A percentile compares a stretch with the other conserved stretches of the same genome.
Conservation (phyloP, 768 basidiomycete species). For the Cubamyces sp. region DNA sequence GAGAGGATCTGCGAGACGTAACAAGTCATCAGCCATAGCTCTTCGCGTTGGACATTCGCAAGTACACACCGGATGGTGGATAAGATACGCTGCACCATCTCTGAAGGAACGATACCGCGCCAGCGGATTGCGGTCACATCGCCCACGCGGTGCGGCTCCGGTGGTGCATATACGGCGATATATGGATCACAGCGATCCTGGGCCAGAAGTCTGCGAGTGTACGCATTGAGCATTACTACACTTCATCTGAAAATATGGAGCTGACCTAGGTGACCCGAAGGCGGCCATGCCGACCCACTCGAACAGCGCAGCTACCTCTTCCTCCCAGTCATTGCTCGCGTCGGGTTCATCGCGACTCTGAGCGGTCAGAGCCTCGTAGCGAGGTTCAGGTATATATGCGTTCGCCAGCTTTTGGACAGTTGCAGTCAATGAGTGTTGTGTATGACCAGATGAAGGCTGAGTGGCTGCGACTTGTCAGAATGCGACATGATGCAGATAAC, state of each 20-base stretch:
- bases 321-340: conserved; percentile 52
- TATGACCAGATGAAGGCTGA: conserved; percentile 31
- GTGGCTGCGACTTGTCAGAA: conserved; percentile 45
- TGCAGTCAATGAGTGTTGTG: conserved; percentile 42
- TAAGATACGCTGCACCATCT: conserved; percentile 57
- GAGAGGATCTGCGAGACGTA: not conserved
- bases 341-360: not conserved
- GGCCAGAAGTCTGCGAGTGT: conserved; percentile 51
- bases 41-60: not conserved
- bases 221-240: not conserved
- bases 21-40: not conserved
- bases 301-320: conserved; percentile 50
- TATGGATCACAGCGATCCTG: conserved; percentile 73
- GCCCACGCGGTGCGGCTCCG: conserved; percentile 48
- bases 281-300: conserved; percentile 79
- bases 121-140: conserved; percentile 59
- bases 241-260: not conserved
- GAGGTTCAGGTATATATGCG: conserved; percentile 3
- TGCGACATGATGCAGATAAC: conserved; percentile 16
- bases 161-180: conserved; percentile 65
- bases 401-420: not conserved
- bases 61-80: conserved; percentile 47
- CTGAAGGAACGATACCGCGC: conserved; percentile 57
- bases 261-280: conserved; percentile 67
- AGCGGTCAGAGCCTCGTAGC: not conserved